These are phyloP conservation scores for Ophiosphaerella herpotricha DNA, from an alignment of 2,329 filamentous ascomycete species.

Conservation along the genomic window DNA sequence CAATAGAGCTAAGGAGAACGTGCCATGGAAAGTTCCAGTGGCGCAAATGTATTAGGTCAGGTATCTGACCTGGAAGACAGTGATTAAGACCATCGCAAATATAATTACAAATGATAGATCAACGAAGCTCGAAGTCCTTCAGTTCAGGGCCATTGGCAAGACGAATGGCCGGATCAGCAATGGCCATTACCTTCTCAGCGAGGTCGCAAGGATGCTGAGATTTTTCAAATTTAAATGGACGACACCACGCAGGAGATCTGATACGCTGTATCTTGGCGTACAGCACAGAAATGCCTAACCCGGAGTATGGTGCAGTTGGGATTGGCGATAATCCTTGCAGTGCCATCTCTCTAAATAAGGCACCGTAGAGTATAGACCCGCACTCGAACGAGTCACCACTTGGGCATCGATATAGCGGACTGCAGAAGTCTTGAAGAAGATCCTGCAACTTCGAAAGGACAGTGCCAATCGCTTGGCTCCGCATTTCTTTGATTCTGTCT, in stretches of 20 bases:
- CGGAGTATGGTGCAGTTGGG: slow-evolving; percentile 5
- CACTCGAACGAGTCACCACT: slow-evolving; percentile 11
- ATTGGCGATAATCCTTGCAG: slow-evolving; percentile 4
- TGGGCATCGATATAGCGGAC: slow-evolving; percentile 6
- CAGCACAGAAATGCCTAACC: slow-evolving; percentile 4
- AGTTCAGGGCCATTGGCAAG: background rate
- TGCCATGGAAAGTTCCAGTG: too few species aligned
- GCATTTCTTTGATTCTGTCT: slow-evolving; percentile 8
- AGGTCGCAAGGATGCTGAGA: background rate
- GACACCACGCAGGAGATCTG: slow-evolving; percentile 5
- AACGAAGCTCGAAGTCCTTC: background rate
- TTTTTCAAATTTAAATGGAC: background rate
- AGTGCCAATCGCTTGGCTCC: slow-evolving; percentile 4
- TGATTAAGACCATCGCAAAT: too few species aligned
- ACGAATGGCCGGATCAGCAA: background rate
- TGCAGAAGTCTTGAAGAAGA: slow-evolving; percentile 8
- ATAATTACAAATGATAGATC: too few species aligned
- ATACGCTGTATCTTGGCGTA: slow-evolving; percentile 5
- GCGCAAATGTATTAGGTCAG: too few species aligned
- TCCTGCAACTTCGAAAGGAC: slow-evolving; percentile 7
- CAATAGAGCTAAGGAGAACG: too few species aligned
- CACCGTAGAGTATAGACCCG: slow-evolving; percentile 13
- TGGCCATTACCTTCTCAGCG: background rate
- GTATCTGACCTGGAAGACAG: too few species aligned
- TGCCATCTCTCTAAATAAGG: slow-evolving; percentile 11